These are phyloP conservation scores for Pleurotus giganteus DNA, from an alignment of 768 basidiomycete genomes.

Conservation along the genomic window DNA sequence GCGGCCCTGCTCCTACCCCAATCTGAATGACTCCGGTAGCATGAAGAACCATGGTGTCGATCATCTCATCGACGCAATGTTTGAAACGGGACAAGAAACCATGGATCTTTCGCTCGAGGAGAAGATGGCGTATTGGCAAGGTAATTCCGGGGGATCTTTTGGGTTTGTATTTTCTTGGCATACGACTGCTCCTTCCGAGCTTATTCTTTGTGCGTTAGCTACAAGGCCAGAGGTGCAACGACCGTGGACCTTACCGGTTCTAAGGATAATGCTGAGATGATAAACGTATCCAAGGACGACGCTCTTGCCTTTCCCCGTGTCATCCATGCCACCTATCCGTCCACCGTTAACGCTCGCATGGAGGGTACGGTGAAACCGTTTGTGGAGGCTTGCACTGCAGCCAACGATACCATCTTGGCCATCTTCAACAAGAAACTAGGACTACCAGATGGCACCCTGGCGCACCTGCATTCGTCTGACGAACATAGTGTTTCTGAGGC, in stretches of 20 bases:
- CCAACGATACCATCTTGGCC: slow-evolving; percentile 37
- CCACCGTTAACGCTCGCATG: slow-evolving; percentile 37
- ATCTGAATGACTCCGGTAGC: slow-evolving; percentile 18
- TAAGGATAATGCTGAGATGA: slow-evolving; percentile 42
- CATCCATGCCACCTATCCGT: slow-evolving; percentile 41
- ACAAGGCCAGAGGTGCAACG: slow-evolving; percentile 45
- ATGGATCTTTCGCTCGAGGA: slow-evolving; percentile 40
- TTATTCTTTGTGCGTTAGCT: slow-evolving; percentile 24
- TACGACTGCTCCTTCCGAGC: background rate
- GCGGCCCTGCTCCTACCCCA: background rate
- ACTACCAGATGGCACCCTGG: slow-evolving; percentile 39
- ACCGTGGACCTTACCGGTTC: slow-evolving; percentile 44
- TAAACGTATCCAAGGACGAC: slow-evolving; percentile 52
- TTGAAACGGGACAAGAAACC: slow-evolving; percentile 38
- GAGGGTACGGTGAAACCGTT: slow-evolving; percentile 34
- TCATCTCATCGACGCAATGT: slow-evolving; percentile 35
- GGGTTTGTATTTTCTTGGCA: slow-evolving; percentile 24
- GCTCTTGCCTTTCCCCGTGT: slow-evolving; percentile 40
- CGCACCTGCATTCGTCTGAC: slow-evolving; percentile 28
- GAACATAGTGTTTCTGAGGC: slow-evolving; percentile 41
- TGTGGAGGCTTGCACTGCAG: slow-evolving; percentile 36
- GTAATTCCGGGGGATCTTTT: slow-evolving; percentile 36
- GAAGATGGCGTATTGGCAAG: slow-evolving; percentile 42
- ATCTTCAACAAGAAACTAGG: slow-evolving; percentile 41
- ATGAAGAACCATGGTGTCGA: slow-evolving; percentile 44